Percentiles rank a stretch among this genome's conserved stretches.
These are phyloP conservation scores for Geotrichum macrosporum DNA, from an alignment of 1,139 yeast genomes.

Conservation along the genomic window DNA sequence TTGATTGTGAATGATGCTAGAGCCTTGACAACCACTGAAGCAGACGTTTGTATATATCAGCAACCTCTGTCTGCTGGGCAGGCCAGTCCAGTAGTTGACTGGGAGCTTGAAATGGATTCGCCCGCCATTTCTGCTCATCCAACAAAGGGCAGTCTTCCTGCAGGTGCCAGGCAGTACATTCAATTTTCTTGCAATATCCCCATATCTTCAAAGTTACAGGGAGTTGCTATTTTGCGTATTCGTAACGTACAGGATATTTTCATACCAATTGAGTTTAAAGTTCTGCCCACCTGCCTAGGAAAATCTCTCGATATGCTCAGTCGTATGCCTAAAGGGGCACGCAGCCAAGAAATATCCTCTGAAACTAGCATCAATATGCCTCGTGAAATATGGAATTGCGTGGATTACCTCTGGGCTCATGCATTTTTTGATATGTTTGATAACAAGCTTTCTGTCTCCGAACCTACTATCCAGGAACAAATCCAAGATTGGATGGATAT, in stretches of 20 bases:
- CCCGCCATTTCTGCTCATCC: constrained; percentile 25
- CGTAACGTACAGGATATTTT: constrained; percentile 37
- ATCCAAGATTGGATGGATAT: constrained; percentile 39
- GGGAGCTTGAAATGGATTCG: constrained; percentile 23
- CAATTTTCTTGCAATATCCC: constrained; percentile 24
- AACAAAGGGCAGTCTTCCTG: constrained; percentile 29
- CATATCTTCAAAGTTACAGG: constrained; percentile 23
- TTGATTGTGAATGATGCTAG: constrained; percentile 21
- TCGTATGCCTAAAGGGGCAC: constrained; percentile 34
- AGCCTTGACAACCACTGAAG: constrained; percentile 24
- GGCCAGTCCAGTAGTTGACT: constrained; percentile 20
- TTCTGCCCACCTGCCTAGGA: constrained; percentile 37
- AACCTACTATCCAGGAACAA: constrained; percentile 29
- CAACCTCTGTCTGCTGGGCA: constrained; percentile 11
- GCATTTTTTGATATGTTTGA: constrained; percentile 25
- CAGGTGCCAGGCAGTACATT: constrained; percentile 30
- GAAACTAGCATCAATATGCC: constrained; percentile 31
- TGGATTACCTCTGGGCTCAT: constrained; percentile 37
- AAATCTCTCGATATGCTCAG: constrained; percentile 32
- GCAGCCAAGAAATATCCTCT: constrained; percentile 26
- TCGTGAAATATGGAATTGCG: constrained; percentile 37
- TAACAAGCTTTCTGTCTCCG: constrained; percentile 14
- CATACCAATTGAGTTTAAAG: constrained; percentile 32
- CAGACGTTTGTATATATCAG: constrained; percentile 18
- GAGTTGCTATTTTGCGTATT: constrained; percentile 34